Evolutionary conservation across 306 rosid species (phyloP).

Genomic region (Clitoria ternatea): DNA sequence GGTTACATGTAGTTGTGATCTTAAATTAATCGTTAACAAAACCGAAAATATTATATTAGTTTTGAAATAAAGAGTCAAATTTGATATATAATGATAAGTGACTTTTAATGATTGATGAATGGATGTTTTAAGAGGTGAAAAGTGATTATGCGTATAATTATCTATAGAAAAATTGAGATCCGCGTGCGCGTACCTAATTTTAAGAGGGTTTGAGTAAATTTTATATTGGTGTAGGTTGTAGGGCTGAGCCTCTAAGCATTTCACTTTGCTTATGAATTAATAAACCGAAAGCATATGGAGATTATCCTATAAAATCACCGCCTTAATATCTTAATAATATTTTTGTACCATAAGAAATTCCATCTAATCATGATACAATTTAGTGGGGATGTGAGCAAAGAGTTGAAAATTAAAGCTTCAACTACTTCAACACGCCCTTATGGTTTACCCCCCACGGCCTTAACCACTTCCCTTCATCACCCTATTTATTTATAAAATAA

Average conservation of each 20-base stretch:
- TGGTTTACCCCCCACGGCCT: no score
- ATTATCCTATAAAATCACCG: conserved; percentile 31
- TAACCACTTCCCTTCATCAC: no score
- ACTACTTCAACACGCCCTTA: conserved; percentile 39
- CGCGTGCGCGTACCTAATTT: conserved; percentile 46
- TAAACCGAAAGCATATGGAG: conserved; percentile 38
- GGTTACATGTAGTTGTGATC: no score
- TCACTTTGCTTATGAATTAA: conserved; percentile 35
- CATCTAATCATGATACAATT: conserved; percentile 50
- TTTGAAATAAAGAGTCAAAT: no score
- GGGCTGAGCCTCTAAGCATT: conserved; percentile 52
- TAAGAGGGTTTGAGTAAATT: conserved; percentile 15
- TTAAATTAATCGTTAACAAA: no score
- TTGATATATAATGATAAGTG: neutral
- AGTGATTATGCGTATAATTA: conserved; percentile 42
- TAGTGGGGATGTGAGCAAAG: conserved; percentile 43
- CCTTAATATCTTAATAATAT: conserved; percentile 20
- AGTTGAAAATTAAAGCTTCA: conserved; percentile 32
- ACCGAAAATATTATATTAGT: no score
- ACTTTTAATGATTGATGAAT: neutral
- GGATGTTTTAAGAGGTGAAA: conserved; percentile 1
- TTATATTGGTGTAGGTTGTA: conserved; percentile 15
- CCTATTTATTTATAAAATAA: no score
- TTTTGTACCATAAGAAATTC: conserved; percentile 23
- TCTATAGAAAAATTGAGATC: conserved; percentile 40